Conservation (phyloP, 768 basidiomycete species). For the Fistulinella prunicolor region DNA sequence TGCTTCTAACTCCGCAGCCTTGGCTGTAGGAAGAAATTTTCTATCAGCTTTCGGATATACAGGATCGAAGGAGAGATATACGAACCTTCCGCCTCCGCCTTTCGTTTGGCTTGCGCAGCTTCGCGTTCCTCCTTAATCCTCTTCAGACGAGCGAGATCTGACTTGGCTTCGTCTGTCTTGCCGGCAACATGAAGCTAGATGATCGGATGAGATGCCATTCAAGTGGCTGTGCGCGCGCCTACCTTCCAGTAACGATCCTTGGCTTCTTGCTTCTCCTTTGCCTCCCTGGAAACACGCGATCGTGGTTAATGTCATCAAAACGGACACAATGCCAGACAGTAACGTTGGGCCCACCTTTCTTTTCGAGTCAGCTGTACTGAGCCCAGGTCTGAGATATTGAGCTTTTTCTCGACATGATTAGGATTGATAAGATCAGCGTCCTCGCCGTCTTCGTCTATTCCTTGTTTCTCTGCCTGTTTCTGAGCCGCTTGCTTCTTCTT, state of each 20-base stretch:
- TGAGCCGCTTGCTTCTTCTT: constrained; percentile 74
- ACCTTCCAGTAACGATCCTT: constrained; percentile 89
- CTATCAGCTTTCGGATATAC: neutral
- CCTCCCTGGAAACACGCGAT: constrained; percentile 55
- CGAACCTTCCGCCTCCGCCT: constrained; percentile 85
- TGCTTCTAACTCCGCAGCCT: constrained; percentile 58
- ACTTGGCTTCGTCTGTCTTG: constrained; percentile 88
- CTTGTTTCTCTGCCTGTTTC: constrained; percentile 39
- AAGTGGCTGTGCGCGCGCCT: constrained; percentile 9
- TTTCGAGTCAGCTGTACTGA: constrained; percentile 60
- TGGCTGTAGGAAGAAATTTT: constrained; percentile 41
- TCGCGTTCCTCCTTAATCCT: constrained; percentile 88
- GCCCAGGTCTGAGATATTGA: constrained; percentile 74
- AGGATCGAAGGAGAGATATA: neutral
- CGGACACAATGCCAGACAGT: neutral
- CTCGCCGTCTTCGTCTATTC: constrained; percentile 50
- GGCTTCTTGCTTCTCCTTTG: constrained; percentile 89
- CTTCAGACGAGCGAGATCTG: constrained; percentile 81
- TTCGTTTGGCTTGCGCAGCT: constrained; percentile 79
- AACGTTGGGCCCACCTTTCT: constrained; percentile 49
- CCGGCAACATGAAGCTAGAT: constrained; percentile 67
- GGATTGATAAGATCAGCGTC: constrained; percentile 77
- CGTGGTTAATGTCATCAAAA: neutral
- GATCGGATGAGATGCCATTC: neutral
- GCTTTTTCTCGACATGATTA: constrained; percentile 70